These are phyloP conservation scores for Uronychia binucleata DNA, from an alignment of 73 alveolate genomes.

Conservation along the genomic window DNA sequence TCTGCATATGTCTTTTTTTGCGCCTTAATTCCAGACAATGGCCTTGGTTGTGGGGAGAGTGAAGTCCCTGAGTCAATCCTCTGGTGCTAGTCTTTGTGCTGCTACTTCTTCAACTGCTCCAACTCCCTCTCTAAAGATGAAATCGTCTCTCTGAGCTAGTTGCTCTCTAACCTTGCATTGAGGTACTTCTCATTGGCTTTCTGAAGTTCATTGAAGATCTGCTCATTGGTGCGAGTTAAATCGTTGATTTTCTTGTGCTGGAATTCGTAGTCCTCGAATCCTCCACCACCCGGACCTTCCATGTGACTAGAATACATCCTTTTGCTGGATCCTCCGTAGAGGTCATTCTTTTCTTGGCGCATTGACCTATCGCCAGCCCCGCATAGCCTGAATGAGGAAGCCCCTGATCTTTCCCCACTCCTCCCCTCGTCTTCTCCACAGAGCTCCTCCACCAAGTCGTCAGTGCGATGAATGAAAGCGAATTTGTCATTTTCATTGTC, in stretches of 20 bases:
- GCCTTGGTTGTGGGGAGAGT: not conserved
- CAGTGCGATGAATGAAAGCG: slow-evolving; percentile 28
- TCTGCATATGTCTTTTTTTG: not conserved
- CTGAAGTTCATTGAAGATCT: slow-evolving; percentile 49
- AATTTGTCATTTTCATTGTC: slow-evolving; percentile 38
- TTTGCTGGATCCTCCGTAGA: not conserved
- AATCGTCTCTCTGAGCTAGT: slow-evolving; percentile 52
- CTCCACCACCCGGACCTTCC: slow-evolving; percentile 5
- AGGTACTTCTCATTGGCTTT: slow-evolving; percentile 64
- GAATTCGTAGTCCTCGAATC: not conserved
- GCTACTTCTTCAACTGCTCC: slow-evolving; percentile 1
- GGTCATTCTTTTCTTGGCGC: not conserved
- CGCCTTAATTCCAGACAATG: not conserved
- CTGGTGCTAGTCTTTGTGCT: not conserved
- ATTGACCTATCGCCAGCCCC: not conserved
- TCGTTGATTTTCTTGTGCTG: slow-evolving; percentile 42
- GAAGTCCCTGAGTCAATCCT: slow-evolving; percentile 3
- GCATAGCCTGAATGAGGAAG: not conserved
- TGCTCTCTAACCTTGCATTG: slow-evolving; percentile 46
- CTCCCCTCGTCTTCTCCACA: not conserved
- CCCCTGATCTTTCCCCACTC: not conserved
- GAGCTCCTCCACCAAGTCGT: slow-evolving; percentile 4
- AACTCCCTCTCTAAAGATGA: slow-evolving; percentile 18
- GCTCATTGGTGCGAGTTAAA: slow-evolving; percentile 52
- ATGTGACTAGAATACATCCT: not conserved